Evolutionary conservation across 768 basidiomycete genomes (phyloP), one percentile per base, ranked within the genome.

Genomic region (Boletus subparvulus): DNA sequence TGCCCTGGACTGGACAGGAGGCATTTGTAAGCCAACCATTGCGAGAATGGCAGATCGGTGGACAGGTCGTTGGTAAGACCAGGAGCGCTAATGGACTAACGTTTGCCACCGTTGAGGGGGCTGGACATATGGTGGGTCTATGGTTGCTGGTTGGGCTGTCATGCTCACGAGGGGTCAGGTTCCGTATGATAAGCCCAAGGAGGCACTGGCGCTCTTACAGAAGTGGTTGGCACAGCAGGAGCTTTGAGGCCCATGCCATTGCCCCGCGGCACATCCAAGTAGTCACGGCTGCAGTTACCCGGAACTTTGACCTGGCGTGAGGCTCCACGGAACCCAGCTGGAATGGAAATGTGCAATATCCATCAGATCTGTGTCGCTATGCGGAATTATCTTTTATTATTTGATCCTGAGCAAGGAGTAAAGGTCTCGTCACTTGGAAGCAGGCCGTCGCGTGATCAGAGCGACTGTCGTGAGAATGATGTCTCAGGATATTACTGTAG

Each of bases 71-170:
- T 1, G 81, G 83, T 3, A 77, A 81, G 68, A 83, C 80, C 26
- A 83, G 84, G 71, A 78, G 74, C 43, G 80, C 78, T 24, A 78
- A 77, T 9, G 80, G 80, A n/a, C 71, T 94, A 50, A 88, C 86
- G 42, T 89, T 85, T 69, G 83, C 80, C 14, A 88, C 85, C 4
- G 65, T 90, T 36, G 67, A 80, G 21, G 86, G 80, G 3, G 90
- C 89, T 24, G 90, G 90, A 21, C 90, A 92, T 72, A 88, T 88
- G 87, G 87, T 86, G 35, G 35, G 74, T 64, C 6, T 19, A 11
- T 36, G 1, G 2, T 39, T n/a, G 24, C 4, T 36, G 28, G 11
- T 47, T 12, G 35, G n/a, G 13, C 36, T 12, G 6, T 48, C 33
- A 21, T 35, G 36, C 52, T 64, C 40, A 69, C 6, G 26, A 30